Evolutionary conservation across 192 early-diverging fungal species (phyloP), one percentile per base, ranked within the genome.

Genomic region (Coemansia sp.): DNA sequence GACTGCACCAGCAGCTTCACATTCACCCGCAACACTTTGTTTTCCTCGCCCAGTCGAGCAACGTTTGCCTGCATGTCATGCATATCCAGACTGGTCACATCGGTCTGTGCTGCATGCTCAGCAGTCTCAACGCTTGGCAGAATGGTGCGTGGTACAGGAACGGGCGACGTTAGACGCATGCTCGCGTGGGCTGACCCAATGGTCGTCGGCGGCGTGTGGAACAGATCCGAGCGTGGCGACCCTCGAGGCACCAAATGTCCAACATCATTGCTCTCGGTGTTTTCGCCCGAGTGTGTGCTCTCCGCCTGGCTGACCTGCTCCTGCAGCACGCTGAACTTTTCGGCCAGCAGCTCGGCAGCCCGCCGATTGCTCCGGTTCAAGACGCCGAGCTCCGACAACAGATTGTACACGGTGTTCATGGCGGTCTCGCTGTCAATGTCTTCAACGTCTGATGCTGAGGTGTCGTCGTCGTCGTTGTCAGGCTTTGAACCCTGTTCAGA

Each of bases 391-490:
- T 80, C 73, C 21, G 55, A 74, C 24, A 80, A 62, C 3, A 80
- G 49, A 28, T 80, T 80, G 56, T 80, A 80, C 26, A 80, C 57
- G 3, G 77, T 80, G 60, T 75, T 80, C 23, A 74, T 71, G 3
- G 77, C 77, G 1, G 77, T 80, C 24, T 67, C 72, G 12, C 57
- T 63, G 48, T 80, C 73, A 25, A 80, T 80, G 34, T 80, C 77
- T 3, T 74, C 76, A 15, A 56, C 67, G 34, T 73, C 70, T 7
- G 73, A 76, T 4, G 61, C 50, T 2, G 70, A 72, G 8, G 31
- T 6, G 31, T 34, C 31, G 31, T 34, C 25, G 25, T 26, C 31
- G 5, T 40, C 51, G 5, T 40, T 11, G 17, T 37, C 26, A 6
- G 58, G 36, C 8, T 17, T 28, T 34, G 24, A 11, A 2, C 52